Percentiles rank a stretch among this genome's conserved stretches.
phyloP scores from a whole-genome alignment of 306 rosid genomes.

The Malus fusca region DNA sequence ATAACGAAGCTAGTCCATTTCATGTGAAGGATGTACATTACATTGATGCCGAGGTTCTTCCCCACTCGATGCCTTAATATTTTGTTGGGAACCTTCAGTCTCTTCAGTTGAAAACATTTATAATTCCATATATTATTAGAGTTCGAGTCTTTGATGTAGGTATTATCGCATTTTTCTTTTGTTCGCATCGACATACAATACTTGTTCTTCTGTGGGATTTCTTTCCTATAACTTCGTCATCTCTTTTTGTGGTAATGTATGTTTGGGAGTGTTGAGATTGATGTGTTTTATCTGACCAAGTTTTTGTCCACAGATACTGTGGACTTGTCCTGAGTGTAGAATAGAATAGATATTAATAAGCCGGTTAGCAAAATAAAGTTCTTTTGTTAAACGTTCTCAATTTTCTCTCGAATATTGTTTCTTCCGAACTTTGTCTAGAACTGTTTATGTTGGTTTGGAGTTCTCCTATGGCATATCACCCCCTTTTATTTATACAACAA shows the following conservation, averaged over 20 bases:
- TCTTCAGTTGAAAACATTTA: neutral
- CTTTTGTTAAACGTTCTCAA: neutral
- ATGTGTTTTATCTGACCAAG: neutral
- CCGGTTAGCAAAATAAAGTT: neutral
- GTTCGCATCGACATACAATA: neutral
- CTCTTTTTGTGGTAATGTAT: neutral
- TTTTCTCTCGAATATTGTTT: neutral
- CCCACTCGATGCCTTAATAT: neutral
- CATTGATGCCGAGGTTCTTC: constrained; percentile 86
- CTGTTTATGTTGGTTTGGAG: neutral
- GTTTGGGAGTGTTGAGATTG: neutral
- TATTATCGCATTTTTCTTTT: neutral
- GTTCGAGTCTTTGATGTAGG: neutral
- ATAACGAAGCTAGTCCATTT: constrained; percentile 55
- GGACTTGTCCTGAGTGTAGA: neutral
- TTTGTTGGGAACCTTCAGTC: neutral
- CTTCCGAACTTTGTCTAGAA: neutral
- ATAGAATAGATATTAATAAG: neutral
- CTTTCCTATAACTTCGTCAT: neutral
- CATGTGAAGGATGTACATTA: constrained; percentile 82
- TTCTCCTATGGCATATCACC: neutral
- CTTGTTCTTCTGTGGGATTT: neutral
- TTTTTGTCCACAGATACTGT: neutral
- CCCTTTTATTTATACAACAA: no score
- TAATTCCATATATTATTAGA: neutral